Conservation (phyloP, 208 protist genomes). For the Herpetomonas muscarum region DNA sequence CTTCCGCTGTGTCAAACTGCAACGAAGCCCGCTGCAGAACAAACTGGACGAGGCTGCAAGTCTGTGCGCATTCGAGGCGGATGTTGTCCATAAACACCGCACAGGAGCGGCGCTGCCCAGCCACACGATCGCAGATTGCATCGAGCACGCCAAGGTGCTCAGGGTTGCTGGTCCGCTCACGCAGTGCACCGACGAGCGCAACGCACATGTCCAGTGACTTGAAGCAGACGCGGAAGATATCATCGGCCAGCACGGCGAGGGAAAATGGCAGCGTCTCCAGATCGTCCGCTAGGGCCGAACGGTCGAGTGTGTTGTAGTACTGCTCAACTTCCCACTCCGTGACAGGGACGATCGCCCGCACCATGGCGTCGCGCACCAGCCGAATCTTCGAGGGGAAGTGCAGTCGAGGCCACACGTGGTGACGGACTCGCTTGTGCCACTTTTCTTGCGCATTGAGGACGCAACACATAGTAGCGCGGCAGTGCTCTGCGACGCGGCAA, state of each 20-base stretch:
- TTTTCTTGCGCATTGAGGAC: conserved; percentile 15
- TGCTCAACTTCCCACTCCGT: conserved; percentile 14
- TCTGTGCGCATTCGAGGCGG: conserved; percentile 27
- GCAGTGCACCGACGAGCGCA: neutral
- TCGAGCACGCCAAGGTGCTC: conserved; percentile 23
- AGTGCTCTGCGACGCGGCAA: conserved; percentile 51
- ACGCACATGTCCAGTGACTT: conserved; percentile 28
- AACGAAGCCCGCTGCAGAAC: conserved; percentile 41
- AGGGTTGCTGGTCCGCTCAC: neutral
- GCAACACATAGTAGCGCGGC: conserved; percentile 24
- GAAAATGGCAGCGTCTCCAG: conserved; percentile 18
- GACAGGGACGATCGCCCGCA: conserved; percentile 48
- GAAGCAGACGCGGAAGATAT: conserved; percentile 30
- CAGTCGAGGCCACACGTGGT: conserved; percentile 14
- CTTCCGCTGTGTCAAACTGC: neutral
- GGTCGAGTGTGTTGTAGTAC: conserved; percentile 35
- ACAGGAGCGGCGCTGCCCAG: conserved; percentile 34
- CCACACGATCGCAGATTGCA: too few relatives aligned
- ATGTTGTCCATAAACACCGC: conserved; percentile 34
- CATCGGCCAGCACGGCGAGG: conserved; percentile 7
- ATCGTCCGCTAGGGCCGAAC: conserved; percentile 28
- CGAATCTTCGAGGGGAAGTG: conserved; percentile 35
- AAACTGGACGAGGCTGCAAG: conserved; percentile 48
- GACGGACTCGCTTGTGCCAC: conserved; percentile 25
- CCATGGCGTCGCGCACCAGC: conserved; percentile 45